Percentiles rank a stretch among this genome's conserved stretches.
These are phyloP conservation scores for Beauveria asiatica DNA, from an alignment of 2,329 filamentous ascomycete species.

Conservation along the genomic window DNA sequence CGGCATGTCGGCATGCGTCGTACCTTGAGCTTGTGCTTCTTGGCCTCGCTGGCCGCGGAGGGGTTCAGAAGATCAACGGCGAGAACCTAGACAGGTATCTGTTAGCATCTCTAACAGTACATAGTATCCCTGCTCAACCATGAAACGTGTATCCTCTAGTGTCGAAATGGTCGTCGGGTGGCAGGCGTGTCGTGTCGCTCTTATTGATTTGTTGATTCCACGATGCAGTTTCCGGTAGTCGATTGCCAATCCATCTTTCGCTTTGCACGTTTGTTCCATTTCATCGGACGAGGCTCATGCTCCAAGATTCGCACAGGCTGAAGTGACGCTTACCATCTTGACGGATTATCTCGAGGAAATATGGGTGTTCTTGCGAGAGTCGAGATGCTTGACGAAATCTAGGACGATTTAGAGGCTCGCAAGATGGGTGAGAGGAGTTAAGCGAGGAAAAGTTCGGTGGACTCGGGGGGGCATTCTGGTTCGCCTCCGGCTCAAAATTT, in stretches of 20 bases:
- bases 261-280: not conserved
- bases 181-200: not conserved
- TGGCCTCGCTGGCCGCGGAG: conserved; percentile 91
- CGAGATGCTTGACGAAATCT: conserved; percentile 45
- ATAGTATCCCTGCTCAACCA: not conserved
- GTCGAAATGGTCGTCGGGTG: conserved; percentile 2
- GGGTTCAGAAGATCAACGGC: conserved; percentile 99
- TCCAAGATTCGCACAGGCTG: conserved; percentile 13
- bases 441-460: conserved; percentile 42
- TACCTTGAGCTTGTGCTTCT: conserved; percentile 99
- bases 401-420: conserved; percentile 47
- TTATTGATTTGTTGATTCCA: not conserved
- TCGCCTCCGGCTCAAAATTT: conserved; percentile 31
- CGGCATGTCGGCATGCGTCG: conserved; percentile 15
- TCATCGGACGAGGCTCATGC: not conserved
- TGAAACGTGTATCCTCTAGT: conserved; percentile 5
- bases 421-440: conserved; percentile 38
- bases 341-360: conserved; percentile 42
- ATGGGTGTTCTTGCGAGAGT: conserved; percentile 39
- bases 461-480: conserved; percentile 25
- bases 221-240: not conserved
- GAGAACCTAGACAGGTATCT: conserved; percentile 68
- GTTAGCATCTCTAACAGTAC: conserved; percentile 36
- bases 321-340: conserved; percentile 58
- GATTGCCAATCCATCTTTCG: not conserved